A percentile compares a stretch with the other conserved stretches of the same genome.
Evolutionary conservation across 2,329 filamentous ascomycete species (phyloP).

Genomic region (Colletotrichum lindemuthianum): DNA sequence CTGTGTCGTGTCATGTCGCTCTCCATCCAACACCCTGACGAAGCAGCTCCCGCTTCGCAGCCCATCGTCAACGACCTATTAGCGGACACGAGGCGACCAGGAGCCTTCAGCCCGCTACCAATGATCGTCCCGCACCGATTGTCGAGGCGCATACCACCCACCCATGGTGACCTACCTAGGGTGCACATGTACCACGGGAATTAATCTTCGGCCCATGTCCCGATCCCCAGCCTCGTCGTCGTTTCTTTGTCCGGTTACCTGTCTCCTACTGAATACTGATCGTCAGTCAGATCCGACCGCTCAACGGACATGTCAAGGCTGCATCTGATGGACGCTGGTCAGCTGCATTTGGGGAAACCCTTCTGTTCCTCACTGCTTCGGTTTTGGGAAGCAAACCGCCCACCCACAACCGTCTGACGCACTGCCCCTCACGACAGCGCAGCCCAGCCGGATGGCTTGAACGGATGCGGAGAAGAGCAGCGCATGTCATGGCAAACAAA

Average conservation of each 20-base stretch:
- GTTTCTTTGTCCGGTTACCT: constrained; percentile 1
- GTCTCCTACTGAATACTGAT: constrained; percentile 4
- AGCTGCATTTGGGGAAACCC: not conserved
- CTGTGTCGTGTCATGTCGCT: not conserved
- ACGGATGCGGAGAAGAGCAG: too few relatives aligned
- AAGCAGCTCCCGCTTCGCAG: not conserved
- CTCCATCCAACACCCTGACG: constrained; percentile 11
- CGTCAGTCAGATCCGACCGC: constrained; percentile 7
- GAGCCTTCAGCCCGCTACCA: not conserved
- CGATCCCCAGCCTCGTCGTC: not conserved
- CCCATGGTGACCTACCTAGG: not conserved
- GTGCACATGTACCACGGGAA: not conserved
- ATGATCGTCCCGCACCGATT: constrained; percentile 20
- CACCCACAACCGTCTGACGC: too few relatives aligned
- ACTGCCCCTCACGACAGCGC: too few relatives aligned
- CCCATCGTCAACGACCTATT: not conserved
- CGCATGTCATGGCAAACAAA: too few relatives aligned
- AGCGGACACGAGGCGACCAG: not conserved
- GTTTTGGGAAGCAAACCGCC: too few relatives aligned
- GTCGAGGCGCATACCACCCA: constrained; percentile 17
- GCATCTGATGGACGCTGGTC: not conserved
- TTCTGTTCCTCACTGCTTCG: too few relatives aligned
- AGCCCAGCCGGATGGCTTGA: too few relatives aligned
- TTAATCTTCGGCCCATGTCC: not conserved
- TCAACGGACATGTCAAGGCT: constrained; percentile 2